Conservation (phyloP, 768 basidiomycete species). For the Brasilioporus rufonigricans region DNA sequence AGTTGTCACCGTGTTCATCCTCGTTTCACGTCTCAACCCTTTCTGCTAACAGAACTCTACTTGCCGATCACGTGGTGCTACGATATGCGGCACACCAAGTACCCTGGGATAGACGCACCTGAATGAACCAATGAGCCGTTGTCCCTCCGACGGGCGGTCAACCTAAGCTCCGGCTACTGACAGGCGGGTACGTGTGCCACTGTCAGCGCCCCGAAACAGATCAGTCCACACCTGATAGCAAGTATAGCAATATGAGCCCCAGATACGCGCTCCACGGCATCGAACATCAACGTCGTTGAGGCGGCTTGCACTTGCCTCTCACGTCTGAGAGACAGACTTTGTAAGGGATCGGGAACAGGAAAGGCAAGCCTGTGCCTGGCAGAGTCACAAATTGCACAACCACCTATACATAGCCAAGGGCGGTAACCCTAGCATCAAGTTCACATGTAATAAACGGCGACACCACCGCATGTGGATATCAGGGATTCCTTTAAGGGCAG, state of each 20-base stretch:
- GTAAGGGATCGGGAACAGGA: constrained; percentile 4
- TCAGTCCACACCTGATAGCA: constrained; percentile 9
- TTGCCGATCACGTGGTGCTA: constrained; percentile 28
- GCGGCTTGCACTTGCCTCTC: constrained; percentile 10
- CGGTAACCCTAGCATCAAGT: constrained; percentile 8
- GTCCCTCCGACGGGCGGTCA: constrained; percentile 3
- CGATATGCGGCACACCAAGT: constrained; percentile 1
- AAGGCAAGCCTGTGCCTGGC: constrained; percentile 19
- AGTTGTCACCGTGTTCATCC: constrained; percentile 2
- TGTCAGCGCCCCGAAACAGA: constrained; percentile 5
- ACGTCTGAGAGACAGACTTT: constrained; percentile 3
- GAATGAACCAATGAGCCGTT: not conserved
- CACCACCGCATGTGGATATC: constrained; percentile 4
- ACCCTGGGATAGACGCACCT: not conserved
- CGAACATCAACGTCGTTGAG: constrained; percentile 4
- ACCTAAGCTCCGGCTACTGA: constrained; percentile 14
- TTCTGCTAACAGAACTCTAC: constrained; percentile 13
- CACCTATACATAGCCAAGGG: constrained; percentile 10
- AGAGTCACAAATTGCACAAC: constrained; percentile 9
- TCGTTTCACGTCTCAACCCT: not conserved
- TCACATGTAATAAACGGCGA: constrained; percentile 10
- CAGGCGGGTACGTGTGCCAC: constrained; percentile 9
- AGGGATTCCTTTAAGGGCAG: not conserved
- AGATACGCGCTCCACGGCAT: constrained; percentile 10
- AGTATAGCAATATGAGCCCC: constrained; percentile 11